Percentiles rank a stretch among this genome's conserved stretches.
Conservation (phyloP, 306 rosid species). For the Cucurbita pepo region DNA sequence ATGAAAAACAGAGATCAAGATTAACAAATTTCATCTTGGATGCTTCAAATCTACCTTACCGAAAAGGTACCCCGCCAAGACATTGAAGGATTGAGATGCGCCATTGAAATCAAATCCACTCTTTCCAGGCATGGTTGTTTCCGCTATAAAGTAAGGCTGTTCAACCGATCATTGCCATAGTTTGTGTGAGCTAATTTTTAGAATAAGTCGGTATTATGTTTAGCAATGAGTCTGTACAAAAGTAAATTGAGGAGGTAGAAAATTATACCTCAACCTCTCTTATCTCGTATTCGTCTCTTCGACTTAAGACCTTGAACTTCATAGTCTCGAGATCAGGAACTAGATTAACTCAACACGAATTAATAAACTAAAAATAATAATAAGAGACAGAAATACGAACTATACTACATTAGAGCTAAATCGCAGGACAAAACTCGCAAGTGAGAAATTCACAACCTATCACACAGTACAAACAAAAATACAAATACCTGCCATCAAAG, state of each 20-base stretch:
- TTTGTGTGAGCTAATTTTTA: neutral
- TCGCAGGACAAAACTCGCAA: neutral
- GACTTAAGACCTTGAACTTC: constrained; percentile 54
- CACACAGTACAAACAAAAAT: neutral
- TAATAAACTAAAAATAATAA: neutral
- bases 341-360: constrained; percentile 14
- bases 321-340: constrained; percentile 85
- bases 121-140: constrained; percentile 83
- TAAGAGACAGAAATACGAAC: neutral
- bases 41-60: constrained; percentile 60
- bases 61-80: constrained; percentile 77
- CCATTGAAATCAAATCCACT: constrained; percentile 70
- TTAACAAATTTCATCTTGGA: neutral
- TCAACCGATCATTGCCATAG: constrained; percentile 11
- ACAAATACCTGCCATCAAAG: constrained; percentile 51
- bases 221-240: neutral
- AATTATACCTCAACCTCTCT: constrained; percentile 64
- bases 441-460: neutral
- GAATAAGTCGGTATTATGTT: neutral
- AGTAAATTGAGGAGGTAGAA: neutral
- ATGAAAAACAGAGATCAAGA: constrained; percentile 3
- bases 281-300: constrained; percentile 56
- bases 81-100: constrained; percentile 70
- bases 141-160: constrained; percentile 81
- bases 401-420: neutral